Evolutionary conservation across 345 rosid genomes (phyloP).

Genomic region (Anacardium occidentale): DNA sequence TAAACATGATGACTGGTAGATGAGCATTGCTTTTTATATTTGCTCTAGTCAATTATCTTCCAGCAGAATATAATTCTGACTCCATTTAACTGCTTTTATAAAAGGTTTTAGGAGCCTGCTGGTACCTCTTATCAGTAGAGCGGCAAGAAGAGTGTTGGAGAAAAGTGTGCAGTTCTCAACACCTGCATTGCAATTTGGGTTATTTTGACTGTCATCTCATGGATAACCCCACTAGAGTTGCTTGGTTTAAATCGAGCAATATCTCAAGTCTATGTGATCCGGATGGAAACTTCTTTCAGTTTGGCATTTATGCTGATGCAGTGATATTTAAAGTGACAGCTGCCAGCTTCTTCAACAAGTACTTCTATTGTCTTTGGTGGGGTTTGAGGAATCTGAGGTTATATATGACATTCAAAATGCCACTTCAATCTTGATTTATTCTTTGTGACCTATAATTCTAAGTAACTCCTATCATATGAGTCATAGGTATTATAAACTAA

Average conservation of each 20-base stretch:
- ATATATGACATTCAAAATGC: not conserved
- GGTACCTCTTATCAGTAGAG: constrained; percentile 51
- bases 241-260: constrained; percentile 37
- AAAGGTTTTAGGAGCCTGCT: constrained; percentile 49
- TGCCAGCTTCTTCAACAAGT: constrained; percentile 38
- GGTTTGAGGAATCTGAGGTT: constrained; percentile 50
- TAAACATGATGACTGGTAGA: not conserved
- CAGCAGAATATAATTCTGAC: constrained; percentile 2
- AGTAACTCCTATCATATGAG: not conserved
- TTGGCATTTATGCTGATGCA: constrained; percentile 48
- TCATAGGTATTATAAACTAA: not conserved
- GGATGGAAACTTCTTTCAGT: constrained; percentile 15
- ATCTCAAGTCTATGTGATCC: constrained; percentile 37
- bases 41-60: not conserved
- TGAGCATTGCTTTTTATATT: not conserved
- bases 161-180: constrained; percentile 27
- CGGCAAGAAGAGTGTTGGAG: constrained; percentile 51
- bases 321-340: constrained; percentile 29
- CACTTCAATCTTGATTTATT: not conserved
- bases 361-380: constrained; percentile 55
- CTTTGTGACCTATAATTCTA: not conserved
- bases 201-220: constrained; percentile 35
- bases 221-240: constrained; percentile 22
- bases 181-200: constrained; percentile 24
- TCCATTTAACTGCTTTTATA: not conserved